Base-by-base conservation (phyloP, 2,329 filamentous ascomycete genomes). In the Aspergillus novoparasiticus region DNA sequence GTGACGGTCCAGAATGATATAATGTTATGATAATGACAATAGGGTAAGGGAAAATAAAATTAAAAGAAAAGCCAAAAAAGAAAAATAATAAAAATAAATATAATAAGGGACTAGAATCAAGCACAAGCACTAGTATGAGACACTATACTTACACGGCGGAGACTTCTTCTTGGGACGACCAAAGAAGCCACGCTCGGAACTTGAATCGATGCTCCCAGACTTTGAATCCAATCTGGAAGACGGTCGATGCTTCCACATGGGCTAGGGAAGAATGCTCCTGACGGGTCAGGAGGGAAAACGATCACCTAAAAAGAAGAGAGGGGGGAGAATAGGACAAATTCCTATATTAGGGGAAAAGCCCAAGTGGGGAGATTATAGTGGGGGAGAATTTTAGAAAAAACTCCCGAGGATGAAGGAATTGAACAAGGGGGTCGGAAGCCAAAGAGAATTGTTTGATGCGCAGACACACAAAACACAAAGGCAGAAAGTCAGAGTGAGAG, bases 211-310 rank as follows among this genome's bases (percentile, higher is more conserved):
- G 66, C 64, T 76, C 70, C 75, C 75, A 72, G 75, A 70, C 66
- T 72, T 72, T 66, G 74, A 72, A 70, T 79, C 76, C 68, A 74
- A 75, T 76, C 74, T 77, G 73, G 76, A 72, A 62, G 76, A 76
- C 57, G 72, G 71, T 64, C 75, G 76, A 72, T 75, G 74, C 74
- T 79, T 79, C 77, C 77, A 79, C 77, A 79, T 79, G 71, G 71
- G 67, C 64, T 64, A 61, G 57, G 58, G 54, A 55, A 58, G 64
- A 63, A 68, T 36, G 56, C 46, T 58, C 62, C 61, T 65, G 66
- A 65, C 46, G 59, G 61, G 63, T 61, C 54, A 64, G 59, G 63
- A 64, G 63, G 64, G 65, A 66, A 65, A 65, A 59, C 23, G 36
- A 65, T 46, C 43, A 53, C 55, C 51, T 30, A 63, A 57, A 43